Base-by-base conservation (phyloP, 2,329 filamentous ascomycete genomes). In the Alternaria ventricosa region DNA sequence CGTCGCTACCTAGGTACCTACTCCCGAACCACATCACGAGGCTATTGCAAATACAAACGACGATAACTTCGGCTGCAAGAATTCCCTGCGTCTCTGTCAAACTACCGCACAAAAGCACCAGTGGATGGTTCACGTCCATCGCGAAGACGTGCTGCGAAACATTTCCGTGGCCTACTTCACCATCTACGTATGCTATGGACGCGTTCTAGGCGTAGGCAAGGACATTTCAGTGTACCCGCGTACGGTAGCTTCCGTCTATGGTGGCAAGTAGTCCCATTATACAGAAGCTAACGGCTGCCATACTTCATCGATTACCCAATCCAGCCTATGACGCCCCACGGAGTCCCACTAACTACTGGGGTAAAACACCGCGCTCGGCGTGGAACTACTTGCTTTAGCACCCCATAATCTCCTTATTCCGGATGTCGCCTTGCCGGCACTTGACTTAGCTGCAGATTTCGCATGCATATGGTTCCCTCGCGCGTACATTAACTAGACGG, bases 21-120 rank as follows among this genome's bases (percentile, higher is more conserved):
- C 23, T 51, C 5, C 45, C 41, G 47, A 44, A 30, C 28, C 54
- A 23, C 25, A 30, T 43, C 41, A 57, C n/a, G 23, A 55, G 15
- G 41, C 28, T 28, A 33, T 51, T 51, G 47, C 47, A 25, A 28
- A 46, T 30, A 49, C 50, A 61, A 15, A 12, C n/a, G 23, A 62
- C 64, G 57, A 60, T 62, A 62, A 62, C 15, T 43, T 20, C 22
- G 11, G 23, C 53, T 60, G 64, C 58, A 67, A 67, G 64, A 59
- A 44, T 25, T 45, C 10, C 33, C 18, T 44, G 53, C 44, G 25
- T 44, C 10, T 56, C 51, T 33, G 41, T 28, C 10, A 53, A 13
- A 5, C n/a, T 5, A 44, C 53, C 12, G 36, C 53, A 18, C 15
- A 43, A 55, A 41, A 55, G 33, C 36, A 55, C 20, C 27, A 43